Base-by-base conservation (phyloP, 257 asterid genomes). In the Solanum verrucosum region DNA sequence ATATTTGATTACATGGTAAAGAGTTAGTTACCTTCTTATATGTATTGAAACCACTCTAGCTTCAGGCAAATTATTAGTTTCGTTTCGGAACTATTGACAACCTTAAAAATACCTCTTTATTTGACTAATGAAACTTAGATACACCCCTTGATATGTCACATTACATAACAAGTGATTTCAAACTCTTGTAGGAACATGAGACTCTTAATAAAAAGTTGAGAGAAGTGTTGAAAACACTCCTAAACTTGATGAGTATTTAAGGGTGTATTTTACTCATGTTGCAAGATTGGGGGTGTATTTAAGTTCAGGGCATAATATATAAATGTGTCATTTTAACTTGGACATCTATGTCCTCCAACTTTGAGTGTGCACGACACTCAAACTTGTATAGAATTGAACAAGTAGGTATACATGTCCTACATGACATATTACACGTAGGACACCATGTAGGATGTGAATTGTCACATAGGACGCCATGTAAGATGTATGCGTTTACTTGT, bases 1-100 rank as follows among this genome's bases (percentile, higher is more conserved):
- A 91, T 94, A 38, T 75, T 11, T 38, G 4, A n/a, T 34, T 34
- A 34, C 97, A 92, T 25, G 34, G 72, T 65, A 65, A 65, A 65
- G 49, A 42, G 72, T 63, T n/a, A 63, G 72, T 63, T 63, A 10
- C 71, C 14, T 63, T 8, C 71, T 63, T 63, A 14, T 63, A n/a
- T 20, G 16, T 44, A 44, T 4, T 12, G 6, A 44, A 40, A 40
- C 13, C 46, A 40, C 46, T 40, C 9, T 37, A 37, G 38, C 38
- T 37, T 37, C 13, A 40, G 46, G 4, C 63, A 52, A 52, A 52
- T 52, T 18, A 6, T 52, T 52, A 18, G 11, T 20, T 56, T 56
- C 2, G n/a, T 56, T 6, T 20, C 9, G n/a, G 0, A 56, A 18
- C 9, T 18, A 56, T 6, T 56, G 65, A 56, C n/a, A 56, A n/a